phyloP scores from a whole-genome alignment of 192 early-diverging fungal genomes.

The Entophlyctis luteolus region DNA sequence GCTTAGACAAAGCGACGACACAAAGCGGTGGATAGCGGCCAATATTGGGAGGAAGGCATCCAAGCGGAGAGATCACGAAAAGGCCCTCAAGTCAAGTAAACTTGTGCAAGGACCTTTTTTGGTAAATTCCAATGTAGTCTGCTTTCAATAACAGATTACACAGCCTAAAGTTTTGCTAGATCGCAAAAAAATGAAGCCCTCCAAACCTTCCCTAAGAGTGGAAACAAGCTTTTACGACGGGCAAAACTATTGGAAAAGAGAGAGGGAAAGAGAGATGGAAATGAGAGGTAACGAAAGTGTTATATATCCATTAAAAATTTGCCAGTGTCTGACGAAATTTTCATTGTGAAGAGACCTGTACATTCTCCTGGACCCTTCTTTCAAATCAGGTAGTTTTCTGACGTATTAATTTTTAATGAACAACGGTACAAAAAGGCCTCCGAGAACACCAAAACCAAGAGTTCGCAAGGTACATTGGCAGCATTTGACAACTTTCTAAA shows the following conservation, averaged over 20 bases:
- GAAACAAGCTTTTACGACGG: slow-evolving; percentile 41
- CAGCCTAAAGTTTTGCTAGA: slow-evolving; percentile 33
- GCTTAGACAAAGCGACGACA: slow-evolving; percentile 31
- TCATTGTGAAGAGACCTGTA: no score
- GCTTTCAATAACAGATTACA: no score
- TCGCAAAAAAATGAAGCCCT: slow-evolving; percentile 20
- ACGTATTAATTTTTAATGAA: no score
- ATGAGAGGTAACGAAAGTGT: slow-evolving; percentile 31
- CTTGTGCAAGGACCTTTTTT: slow-evolving; percentile 47
- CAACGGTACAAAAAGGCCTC: no score
- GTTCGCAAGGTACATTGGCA: no score
- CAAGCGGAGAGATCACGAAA: slow-evolving; percentile 7
- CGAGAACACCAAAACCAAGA: no score
- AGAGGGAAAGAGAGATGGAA: slow-evolving; percentile 21
- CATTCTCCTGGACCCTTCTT: no score
- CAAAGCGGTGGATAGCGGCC: slow-evolving; percentile 33
- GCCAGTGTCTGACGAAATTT: neutral
- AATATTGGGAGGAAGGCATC: slow-evolving; percentile 32
- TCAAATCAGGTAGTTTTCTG: no score
- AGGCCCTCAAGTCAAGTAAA: no score
- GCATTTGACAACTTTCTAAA: no score
- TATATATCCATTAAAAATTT: neutral
- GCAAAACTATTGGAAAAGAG: slow-evolving; percentile 28
- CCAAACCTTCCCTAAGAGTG: slow-evolving; percentile 40
- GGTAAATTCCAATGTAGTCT: no score